Percentiles rank a stretch among this genome's conserved stretches.
phyloP scores from a whole-genome alignment of 2,329 filamentous ascomycete species.

The Aaosphaeria pasadenensis region DNA sequence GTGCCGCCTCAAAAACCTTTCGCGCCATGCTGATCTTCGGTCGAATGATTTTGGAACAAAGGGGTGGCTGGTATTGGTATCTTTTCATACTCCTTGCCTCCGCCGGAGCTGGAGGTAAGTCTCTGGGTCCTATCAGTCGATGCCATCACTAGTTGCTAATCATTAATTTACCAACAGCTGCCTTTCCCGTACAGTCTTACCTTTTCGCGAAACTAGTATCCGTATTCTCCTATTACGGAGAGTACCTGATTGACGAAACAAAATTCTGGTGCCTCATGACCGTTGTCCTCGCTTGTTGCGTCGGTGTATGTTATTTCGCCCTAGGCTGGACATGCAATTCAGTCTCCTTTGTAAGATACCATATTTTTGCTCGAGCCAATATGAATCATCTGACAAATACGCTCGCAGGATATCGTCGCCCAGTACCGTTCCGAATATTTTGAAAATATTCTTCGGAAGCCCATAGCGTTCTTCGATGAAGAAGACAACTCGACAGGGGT shows the following conservation, averaged over 20 bases:
- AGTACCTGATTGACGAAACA: too few species aligned
- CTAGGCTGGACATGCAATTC: conserved; percentile 23
- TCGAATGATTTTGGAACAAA: too few species aligned
- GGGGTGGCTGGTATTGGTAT: too few species aligned
- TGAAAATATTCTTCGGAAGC: conserved; percentile 81
- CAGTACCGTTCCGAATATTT: conserved; percentile 80
- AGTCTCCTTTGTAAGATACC: conserved; percentile 15
- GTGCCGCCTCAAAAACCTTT: conserved; percentile 61
- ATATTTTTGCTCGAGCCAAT: neutral
- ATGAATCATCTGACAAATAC: neutral
- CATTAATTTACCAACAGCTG: too few species aligned
- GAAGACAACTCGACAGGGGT: conserved; percentile 86
- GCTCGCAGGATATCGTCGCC: conserved; percentile 47
- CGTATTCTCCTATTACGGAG: too few species aligned
- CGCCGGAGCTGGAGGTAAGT: too few species aligned
- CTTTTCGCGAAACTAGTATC: too few species aligned
- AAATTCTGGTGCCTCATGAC: conserved; percentile 44
- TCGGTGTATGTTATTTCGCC: conserved; percentile 18
- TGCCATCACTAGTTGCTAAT: too few species aligned
- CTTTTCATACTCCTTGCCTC: too few species aligned
- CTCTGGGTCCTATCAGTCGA: too few species aligned
- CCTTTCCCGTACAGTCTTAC: too few species aligned
- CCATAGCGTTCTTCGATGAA: conserved; percentile 85
- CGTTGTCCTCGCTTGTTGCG: conserved; percentile 14
- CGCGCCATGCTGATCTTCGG: too few species aligned